Base-by-base conservation (phyloP, 257 asterid genomes). In the Fraxinus anomala region DNA sequence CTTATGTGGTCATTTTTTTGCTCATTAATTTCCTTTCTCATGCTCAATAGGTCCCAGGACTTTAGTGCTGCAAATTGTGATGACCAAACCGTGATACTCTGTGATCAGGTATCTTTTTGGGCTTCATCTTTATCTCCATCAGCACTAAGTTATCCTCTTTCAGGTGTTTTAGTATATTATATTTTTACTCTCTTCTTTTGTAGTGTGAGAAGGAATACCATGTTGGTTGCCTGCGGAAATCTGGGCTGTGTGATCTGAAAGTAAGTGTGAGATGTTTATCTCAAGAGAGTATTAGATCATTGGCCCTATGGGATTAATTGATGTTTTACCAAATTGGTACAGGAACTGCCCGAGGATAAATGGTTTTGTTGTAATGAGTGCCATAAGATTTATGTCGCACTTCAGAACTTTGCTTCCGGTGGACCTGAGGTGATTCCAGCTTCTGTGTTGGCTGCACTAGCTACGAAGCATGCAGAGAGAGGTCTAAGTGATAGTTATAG, bases 161-260 rank as follows among this genome's bases (percentile, higher is more conserved):
- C 16, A 65, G 17, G 3, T 82, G 80, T 68, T 37, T 77, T 16
- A 4, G 2, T 77, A 24, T 73, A 73, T 70, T 31, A 33, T 56
- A 74, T 56, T 77, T 54, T 77, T 47, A 13, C 21, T 11, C 5
- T 70, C 39, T 68, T 36, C 21, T 79, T 86, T 21, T 83, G 72
- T 78, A 96, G 99, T 96, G 99, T 82, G 99, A 96, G 85, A 96
- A 89, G 96, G 99, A 96, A 86, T 96, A 92, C 83, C 99, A 96
- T 84, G 98, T 96, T 82, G 98, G 99, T 76, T 96, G 99, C 85
- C 86, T 96, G 83, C 94, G 99, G 36, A 88, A 84, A 72, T 82
- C 87, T 44, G 96, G 93, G 74, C 76, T 91, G 79, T 96, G 97
- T 73, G 97, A 96, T 87, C 91, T 96, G 77, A 91, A 92, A 82